These are phyloP conservation scores for Brachypodium distachyon DNA, from an alignment of 202 grass and related monocot genomes.

Conservation along the genomic window DNA sequence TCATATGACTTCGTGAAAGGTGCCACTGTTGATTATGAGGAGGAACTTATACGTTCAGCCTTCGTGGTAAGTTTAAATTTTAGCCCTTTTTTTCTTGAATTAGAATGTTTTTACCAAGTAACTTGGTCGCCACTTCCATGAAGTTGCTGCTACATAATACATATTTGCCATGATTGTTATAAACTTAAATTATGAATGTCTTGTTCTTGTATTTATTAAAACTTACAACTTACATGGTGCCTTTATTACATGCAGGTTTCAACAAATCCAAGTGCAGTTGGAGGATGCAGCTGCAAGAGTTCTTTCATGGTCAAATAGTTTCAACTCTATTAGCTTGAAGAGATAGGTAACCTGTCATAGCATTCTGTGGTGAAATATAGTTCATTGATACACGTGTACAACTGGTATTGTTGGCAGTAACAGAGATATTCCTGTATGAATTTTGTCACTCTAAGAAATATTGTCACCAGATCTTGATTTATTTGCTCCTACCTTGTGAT, in stretches of 20 bases:
- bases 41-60: constrained; percentile 54
- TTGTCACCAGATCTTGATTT: not conserved
- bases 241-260: constrained; percentile 38
- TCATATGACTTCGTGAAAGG: constrained; percentile 82
- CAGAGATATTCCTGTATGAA: not conserved
- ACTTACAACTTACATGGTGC: not conserved
- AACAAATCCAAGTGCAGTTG: constrained; percentile 63
- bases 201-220: no score
- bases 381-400: not conserved
- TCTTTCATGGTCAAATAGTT: constrained; percentile 61
- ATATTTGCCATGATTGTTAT: not conserved
- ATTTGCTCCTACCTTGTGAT: not conserved
- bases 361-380: not conserved
- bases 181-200: not conserved
- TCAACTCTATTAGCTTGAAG: not conserved
- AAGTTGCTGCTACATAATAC: not conserved
- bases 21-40: constrained; percentile 52
- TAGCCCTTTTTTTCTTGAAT: not conserved
- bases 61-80: constrained; percentile 39
- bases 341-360: not conserved
- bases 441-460: not conserved
- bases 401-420: not conserved
- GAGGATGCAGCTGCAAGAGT: constrained; percentile 60
- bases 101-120: not conserved
- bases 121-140: not conserved